Evolutionary conservation across 164 flowering plant genomes (phyloP), one percentile per base, ranked within the genome.

Genomic region (Vitis labrusca): DNA sequence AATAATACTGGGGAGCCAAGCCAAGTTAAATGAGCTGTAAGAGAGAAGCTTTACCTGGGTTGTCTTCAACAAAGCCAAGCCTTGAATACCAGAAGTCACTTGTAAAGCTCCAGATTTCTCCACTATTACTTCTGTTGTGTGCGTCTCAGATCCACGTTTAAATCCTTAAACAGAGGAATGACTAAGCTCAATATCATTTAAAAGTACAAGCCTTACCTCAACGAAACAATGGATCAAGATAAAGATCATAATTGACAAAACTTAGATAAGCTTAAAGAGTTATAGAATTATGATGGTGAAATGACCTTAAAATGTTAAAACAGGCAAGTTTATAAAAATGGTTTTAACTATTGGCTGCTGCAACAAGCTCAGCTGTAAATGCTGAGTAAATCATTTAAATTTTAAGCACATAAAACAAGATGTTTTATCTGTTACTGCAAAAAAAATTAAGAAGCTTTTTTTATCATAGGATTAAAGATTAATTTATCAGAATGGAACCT

Each of bases 121-220:
- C 66, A 93, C 82, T 29, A 73, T 77, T 58, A 78, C 97, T 81
- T 96, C 94, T 1, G 91, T 75, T 17, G 87, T 88, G 69, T 88
- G 98, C 79, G 76, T 91, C 82, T 92, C 99, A 68, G 93, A 87
- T 74, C 98, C 99, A 82, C 92, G 97, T 79, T 92, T 88, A 68
- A 96, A 96, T 59, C 98, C 99, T 96, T 73, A 67, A 55, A 69
- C 3, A 64, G 50, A 49, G 67, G 9, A 51, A 61, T 69, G 50
- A 30, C 47, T 60, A 61, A 30, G 37, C 15, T 30, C 7, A 32
- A 62, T 16, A 32, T 11, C 29, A 2, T 62, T 44, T 16, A n/a
- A 2, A 53, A 32, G 52, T 37, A 16, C 32, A n/a, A 1, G 14
- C 27, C 3, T 47, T 17, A 62, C 51, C 23, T 62, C 48, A 10